Evolutionary conservation across 2,329 filamentous ascomycete species (phyloP).

Genomic region (Colletotrichum sublineola): DNA sequence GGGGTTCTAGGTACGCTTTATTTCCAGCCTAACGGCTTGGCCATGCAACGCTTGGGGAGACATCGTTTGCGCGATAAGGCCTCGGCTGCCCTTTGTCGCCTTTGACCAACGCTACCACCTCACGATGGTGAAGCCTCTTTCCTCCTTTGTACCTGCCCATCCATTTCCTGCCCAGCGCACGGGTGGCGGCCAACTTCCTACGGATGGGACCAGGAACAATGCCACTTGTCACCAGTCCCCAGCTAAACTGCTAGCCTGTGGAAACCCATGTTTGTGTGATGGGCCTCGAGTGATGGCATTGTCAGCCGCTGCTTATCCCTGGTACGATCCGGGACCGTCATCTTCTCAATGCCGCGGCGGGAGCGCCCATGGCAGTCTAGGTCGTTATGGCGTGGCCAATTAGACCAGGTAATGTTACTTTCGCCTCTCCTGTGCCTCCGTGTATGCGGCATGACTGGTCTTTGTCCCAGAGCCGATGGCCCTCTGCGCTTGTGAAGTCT

Average conservation of each 20-base stretch:
- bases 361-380: slow-evolving; percentile 21
- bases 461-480: slow-evolving; percentile 22
- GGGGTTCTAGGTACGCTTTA: slow-evolving; percentile 17
- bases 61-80: slow-evolving; percentile 29
- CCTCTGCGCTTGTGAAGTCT: slow-evolving; percentile 14
- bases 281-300: slow-evolving; percentile 18
- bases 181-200: slow-evolving; percentile 34
- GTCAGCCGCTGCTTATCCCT: slow-evolving; percentile 27
- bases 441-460: slow-evolving; percentile 28
- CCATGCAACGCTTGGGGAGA: slow-evolving; percentile 37
- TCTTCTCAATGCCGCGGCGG: slow-evolving; percentile 25
- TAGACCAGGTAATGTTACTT: slow-evolving; percentile 28
- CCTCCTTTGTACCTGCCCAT: slow-evolving; percentile 33
- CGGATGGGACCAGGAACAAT: slow-evolving; percentile 24
- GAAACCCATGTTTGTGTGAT: slow-evolving; percentile 19
- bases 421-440: slow-evolving; percentile 37
- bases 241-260: slow-evolving; percentile 24
- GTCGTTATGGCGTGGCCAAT: slow-evolving; percentile 21
- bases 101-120: slow-evolving; percentile 28
- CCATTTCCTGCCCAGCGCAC: slow-evolving; percentile 31
- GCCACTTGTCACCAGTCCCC: slow-evolving; percentile 38
- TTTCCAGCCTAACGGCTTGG: slow-evolving; percentile 38
- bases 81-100: slow-evolving; percentile 32
- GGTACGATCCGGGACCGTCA: slow-evolving; percentile 7
- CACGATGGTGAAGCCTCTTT: slow-evolving; percentile 25